Evolutionary conservation across 257 asterid species (phyloP), one percentile per base, ranked within the genome.

Genomic region (Osmanthus fragrans): DNA sequence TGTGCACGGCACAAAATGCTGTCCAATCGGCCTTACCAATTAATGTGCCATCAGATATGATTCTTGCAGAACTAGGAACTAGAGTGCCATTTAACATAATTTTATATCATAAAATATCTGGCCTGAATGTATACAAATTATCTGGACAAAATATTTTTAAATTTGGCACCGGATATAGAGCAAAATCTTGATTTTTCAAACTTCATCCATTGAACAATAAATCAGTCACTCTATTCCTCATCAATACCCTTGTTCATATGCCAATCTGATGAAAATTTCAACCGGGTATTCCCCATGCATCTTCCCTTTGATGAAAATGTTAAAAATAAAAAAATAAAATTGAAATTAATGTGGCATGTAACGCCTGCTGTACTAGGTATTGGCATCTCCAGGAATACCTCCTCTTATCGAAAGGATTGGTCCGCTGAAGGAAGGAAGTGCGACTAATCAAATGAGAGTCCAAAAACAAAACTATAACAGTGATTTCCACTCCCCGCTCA

Each of bases 401-500:
- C 87, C 94, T 85, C 81, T 92, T 21, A 90, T 78, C 4, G 93
- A 92, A 74, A 84, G 76, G 71, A 77, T 49, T 1, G 88, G 89
- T 37, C 88, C 90, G 16, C 70, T 81, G 60, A 64, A 81, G 32
- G 60, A 64, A 81, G 32, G 88, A 84, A 76, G 88, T 74, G 25
- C 84, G 87, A 71, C 88, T 86, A 65, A 87, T 86, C 89, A 87
- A 68, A 73, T 83, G 87, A 49, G 89, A 78, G 89, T 91, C 92
- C 2, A 91, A 73, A 70, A 84, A 92, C 76, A 89, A 80, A 70
- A 92, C 94, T 77, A 89, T 82, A 25, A 92, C 96, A 0, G 93
- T 88, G 76, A 92, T 92, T 81, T 92, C 97, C 78, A 91, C 89
- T 37, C 97, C 97, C 68, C 90, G 74, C 23, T 85, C 92, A 37